Evolutionary conservation across 352 stramenopile species (phyloP), one percentile per base, ranked within the genome.

Genomic region (Phytophthora capsici): DNA sequence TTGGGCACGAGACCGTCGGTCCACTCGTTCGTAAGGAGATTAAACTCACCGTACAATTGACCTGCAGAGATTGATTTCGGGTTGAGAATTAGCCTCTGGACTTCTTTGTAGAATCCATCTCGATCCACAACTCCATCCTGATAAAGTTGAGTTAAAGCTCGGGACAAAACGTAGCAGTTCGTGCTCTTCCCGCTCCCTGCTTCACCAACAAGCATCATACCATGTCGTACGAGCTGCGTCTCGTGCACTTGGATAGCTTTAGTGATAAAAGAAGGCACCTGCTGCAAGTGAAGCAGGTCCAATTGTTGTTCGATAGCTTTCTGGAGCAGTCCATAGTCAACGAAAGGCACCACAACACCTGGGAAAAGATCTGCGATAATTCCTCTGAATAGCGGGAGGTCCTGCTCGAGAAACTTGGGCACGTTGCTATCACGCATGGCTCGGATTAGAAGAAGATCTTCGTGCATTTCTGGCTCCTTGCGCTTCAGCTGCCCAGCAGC

Each of bases 401-500:
- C 95, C 45, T 98, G 90, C 72, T 98, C 87, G 12, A 98, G 81
- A 45, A 98, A 97, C 69, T 98, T 98, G 14, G 95, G 95, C 1
- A 98, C 91, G 60, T 98, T 98, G 40, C 89, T 98, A 63, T 98
- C 95, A 34, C 95, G 88, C 90, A 98, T 98, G 8, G 95, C 95
- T n/a, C 95, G 89, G 61, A 98, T 98, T 13, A 98, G 71, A 28
- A 98, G 71, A 32, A 98, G 43, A 65, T 98, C 95, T 57, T 98
- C 95, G 49, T 98, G 88, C 62, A 96, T 98, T 44, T 98, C 89
- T 1, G 88, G 94, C 45, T 98, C 94, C 46, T 97, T 97, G 0
- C 94, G 88, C 66, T 98, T 98, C 16, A 98, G 75, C 48, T 98
- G 90, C 0, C 95, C 95, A 7, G 95, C 95, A 7, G 94, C 94